phyloP scores from a whole-genome alignment of 2,329 filamentous ascomycete species.

The Arthroderma uncinatum region DNA sequence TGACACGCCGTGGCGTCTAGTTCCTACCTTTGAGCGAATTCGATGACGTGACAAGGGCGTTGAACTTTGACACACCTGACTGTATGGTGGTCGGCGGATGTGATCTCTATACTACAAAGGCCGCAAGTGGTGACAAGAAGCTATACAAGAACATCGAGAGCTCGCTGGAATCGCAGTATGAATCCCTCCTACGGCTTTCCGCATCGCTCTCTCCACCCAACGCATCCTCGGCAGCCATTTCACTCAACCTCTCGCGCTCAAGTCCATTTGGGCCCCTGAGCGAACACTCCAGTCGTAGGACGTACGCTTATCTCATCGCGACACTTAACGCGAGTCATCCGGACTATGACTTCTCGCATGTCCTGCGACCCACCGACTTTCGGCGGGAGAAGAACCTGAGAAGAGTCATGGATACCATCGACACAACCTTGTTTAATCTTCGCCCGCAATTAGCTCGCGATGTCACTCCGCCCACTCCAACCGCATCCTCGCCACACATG shows the following conservation, averaged over 20 bases:
- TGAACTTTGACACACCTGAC: slow-evolving; percentile 92
- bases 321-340: slow-evolving; percentile 92
- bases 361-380: slow-evolving; percentile 81
- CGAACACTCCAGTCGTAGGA: slow-evolving; percentile 76
- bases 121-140: slow-evolving; percentile 90
- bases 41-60: slow-evolving; percentile 78
- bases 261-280: slow-evolving; percentile 88
- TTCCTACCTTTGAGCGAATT: slow-evolving; percentile 86
- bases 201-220: slow-evolving; percentile 78
- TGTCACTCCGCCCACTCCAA: slow-evolving; percentile 30
- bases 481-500: slow-evolving; percentile 39
- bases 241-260: slow-evolving; percentile 66
- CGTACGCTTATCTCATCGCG: slow-evolving; percentile 91
- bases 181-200: slow-evolving; percentile 73
- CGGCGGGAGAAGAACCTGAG: slow-evolving; percentile 69
- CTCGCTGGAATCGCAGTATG: slow-evolving; percentile 82
- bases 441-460: slow-evolving; percentile 48
- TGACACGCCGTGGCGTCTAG: slow-evolving; percentile 38
- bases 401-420: slow-evolving; percentile 73
- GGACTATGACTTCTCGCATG: slow-evolving; percentile 94
- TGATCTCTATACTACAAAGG: slow-evolving; percentile 95
- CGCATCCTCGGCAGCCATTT: slow-evolving; percentile 53
- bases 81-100: slow-evolving; percentile 86
- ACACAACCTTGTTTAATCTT: slow-evolving; percentile 77
- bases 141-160: slow-evolving; percentile 91